Conservation (phyloP, 2,329 filamentous ascomycete genomes). For the Helicocarpus griseus region DNA sequence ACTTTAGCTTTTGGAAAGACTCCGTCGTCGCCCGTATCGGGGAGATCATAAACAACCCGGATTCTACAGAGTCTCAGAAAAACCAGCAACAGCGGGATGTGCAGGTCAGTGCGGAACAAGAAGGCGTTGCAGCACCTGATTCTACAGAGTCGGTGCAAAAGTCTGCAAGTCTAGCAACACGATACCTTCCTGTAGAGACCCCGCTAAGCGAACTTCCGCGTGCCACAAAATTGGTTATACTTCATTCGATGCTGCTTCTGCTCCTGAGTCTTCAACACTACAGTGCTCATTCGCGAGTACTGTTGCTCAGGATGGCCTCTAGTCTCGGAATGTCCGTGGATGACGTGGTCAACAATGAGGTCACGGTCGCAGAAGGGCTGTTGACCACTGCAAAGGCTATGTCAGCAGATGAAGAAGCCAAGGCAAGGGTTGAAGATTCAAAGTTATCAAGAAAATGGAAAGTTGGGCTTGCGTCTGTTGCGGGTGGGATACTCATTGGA, state of each 20-base stretch:
- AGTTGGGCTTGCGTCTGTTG: slow-evolving; percentile 78
- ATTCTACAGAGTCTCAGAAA: background rate
- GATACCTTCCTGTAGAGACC: slow-evolving; percentile 51
- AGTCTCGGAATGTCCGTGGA: slow-evolving; percentile 59
- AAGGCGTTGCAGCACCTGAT: background rate
- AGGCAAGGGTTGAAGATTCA: slow-evolving; percentile 59
- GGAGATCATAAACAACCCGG: slow-evolving; percentile 51
- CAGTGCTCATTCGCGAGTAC: slow-evolving; percentile 59
- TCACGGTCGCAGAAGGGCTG: slow-evolving; percentile 63
- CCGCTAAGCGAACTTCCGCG: slow-evolving; percentile 36
- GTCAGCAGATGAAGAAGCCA: slow-evolving; percentile 65
- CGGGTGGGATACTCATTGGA: slow-evolving; percentile 77
- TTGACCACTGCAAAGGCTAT: slow-evolving; percentile 67
- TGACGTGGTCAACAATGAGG: slow-evolving; percentile 60
- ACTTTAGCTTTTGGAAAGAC: slow-evolving; percentile 74
- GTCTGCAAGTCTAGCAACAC: background rate
- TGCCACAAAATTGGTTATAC: slow-evolving; percentile 49
- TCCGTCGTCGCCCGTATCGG: slow-evolving; percentile 59
- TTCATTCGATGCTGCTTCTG: slow-evolving; percentile 64
- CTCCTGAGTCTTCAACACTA: slow-evolving; percentile 71
- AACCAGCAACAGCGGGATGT: background rate
- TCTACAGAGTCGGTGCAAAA: background rate
- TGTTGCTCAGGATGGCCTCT: slow-evolving; percentile 60
- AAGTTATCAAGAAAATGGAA: slow-evolving; percentile 62
- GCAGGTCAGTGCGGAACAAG: background rate